Base-by-base conservation (phyloP, 805 yeast species). In the Candida arabinofermentans region DNA sequence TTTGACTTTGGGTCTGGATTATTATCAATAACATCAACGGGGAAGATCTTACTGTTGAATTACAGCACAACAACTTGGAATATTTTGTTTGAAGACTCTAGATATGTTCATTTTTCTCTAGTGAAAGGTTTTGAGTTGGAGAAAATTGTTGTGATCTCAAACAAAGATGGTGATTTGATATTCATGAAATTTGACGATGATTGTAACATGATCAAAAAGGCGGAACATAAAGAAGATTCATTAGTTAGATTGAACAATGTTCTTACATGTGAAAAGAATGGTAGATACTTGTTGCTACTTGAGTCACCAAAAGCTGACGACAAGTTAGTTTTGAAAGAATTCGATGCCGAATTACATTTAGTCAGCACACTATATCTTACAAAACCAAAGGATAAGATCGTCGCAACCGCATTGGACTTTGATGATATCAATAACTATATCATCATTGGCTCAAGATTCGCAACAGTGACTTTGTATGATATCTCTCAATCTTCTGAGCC, bases 291-390 rank as follows among this genome's bases (percentile, higher is more conserved):
- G 36, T 31, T 78, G 0, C 54, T 84, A 14, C 55, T 73, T 5
- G 93, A 85, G 50, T 78, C 87, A 13, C 90, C 93, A 32, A 79
- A 83, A 53, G 81, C 84, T 1, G 65, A 61, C 3, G 79, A 77
- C 36, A 75, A 78, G 3, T 68, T 84, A 36, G 46, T 71, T 3
- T 57, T 78, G 16, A 52, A 69, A 40, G 66, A 65, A 29, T 50
- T 81, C 33, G 51, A 61, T 22, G 5, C 10, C 4, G 42, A 51
- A 0, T 53, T 74, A 2, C 53, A 57, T 2, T 29, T 69, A 3
- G 24, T 35, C 8, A 19, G 24, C 1, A 37, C 37, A 2, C 24
- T 8, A 8, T 23, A 26, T 13, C 48, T 66, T 1, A 23, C 2
- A 21, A 64, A 48, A 48, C 70, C 58, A 22, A 50, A 48, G 26